These are phyloP conservation scores for Elaphomyces granulatus DNA, from an alignment of 495 filamentous ascomycete species.

Conservation along the genomic window DNA sequence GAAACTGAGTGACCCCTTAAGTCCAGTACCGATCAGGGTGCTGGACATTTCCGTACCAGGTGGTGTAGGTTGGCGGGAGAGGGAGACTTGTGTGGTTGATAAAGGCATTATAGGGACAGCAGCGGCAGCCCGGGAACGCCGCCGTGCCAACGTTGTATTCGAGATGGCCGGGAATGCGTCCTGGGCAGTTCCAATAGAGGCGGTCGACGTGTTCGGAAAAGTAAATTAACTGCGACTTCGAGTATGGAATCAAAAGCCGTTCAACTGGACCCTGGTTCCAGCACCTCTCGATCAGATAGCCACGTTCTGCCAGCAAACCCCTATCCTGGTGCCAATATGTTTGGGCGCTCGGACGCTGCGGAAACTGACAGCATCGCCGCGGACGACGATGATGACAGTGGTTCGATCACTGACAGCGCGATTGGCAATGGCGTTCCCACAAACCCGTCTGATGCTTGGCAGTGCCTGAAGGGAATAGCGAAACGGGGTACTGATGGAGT, in stretches of 20 bases:
- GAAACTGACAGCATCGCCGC: slow-evolving; percentile 16
- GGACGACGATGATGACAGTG: slow-evolving; percentile 26
- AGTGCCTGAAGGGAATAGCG: slow-evolving; percentile 29
- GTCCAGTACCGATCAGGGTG: too few species aligned
- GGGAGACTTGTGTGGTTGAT: slow-evolving; percentile 1
- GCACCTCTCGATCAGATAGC: slow-evolving; percentile 18
- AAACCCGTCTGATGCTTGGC: slow-evolving; percentile 37
- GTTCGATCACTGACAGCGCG: slow-evolving; percentile 18
- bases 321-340: slow-evolving; percentile 26
- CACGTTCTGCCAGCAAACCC: slow-evolving; percentile 16
- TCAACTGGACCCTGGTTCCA: slow-evolving; percentile 12
- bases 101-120: slow-evolving; percentile 23
- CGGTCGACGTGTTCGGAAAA: slow-evolving; percentile 43
- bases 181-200: slow-evolving; percentile 48
- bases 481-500: slow-evolving; percentile 18
- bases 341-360: slow-evolving; percentile 17
- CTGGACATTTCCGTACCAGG: too few species aligned
- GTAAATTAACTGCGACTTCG: slow-evolving; percentile 21
- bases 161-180: slow-evolving; percentile 44
- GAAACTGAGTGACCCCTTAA: background rate
- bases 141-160: slow-evolving; percentile 45
- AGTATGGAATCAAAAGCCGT: background rate
- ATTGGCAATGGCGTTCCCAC: slow-evolving; percentile 21
- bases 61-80: too few species aligned
- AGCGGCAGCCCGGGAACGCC: slow-evolving; percentile 34